These are phyloP conservation scores for Tetrastigma voinierianum DNA, from an alignment of 164 flowering plant species.

Conservation along the genomic window DNA sequence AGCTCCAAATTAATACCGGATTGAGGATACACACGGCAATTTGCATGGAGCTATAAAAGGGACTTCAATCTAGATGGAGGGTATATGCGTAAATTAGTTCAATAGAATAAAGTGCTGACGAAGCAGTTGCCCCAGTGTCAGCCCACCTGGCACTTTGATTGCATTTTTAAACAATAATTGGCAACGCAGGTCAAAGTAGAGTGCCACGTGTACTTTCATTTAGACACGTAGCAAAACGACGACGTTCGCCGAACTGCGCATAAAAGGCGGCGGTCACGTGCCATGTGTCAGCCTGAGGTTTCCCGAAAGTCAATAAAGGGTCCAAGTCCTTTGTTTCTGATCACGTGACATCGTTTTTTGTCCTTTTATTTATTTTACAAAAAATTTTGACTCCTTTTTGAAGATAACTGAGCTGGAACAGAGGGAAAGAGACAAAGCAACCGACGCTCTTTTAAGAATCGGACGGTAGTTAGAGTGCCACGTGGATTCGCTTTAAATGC, in stretches of 20 bases:
- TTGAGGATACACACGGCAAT: too few species aligned
- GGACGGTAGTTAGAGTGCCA: neutral
- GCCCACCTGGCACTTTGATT: too few species aligned
- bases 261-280: neutral
- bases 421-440: neutral
- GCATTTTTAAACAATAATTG: too few species aligned
- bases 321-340: neutral
- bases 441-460: neutral
- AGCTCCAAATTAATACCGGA: too few species aligned
- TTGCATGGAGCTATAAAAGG: too few species aligned
- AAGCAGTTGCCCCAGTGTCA: too few species aligned
- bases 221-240: neutral
- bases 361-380: neutral
- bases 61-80: too few species aligned
- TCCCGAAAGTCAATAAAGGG: neutral
- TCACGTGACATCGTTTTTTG: neutral
- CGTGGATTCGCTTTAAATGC: neutral
- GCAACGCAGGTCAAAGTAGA: neutral
- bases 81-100: too few species aligned
- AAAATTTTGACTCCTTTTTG: neutral
- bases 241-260: neutral
- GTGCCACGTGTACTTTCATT: neutral
- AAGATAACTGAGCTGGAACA: neutral
- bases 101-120: too few species aligned
- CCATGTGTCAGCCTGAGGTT: neutral